These are phyloP conservation scores for Chlorencoelia australis DNA, from an alignment of 2,329 filamentous ascomycete genomes.

Conservation along the genomic window DNA sequence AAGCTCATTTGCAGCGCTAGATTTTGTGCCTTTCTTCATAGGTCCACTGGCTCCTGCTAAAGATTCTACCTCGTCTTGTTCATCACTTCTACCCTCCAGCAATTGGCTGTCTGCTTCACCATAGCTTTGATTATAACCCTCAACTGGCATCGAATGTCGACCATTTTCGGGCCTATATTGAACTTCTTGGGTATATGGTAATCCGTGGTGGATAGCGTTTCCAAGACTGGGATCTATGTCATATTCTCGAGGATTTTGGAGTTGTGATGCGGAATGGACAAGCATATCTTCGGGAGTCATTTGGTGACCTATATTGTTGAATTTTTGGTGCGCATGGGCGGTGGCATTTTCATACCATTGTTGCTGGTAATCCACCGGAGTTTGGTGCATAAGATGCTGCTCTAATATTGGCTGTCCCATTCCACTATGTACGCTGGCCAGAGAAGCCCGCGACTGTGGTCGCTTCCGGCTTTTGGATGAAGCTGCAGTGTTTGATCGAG, in stretches of 20 bases:
- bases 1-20: constrained; percentile 70
- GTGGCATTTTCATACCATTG: constrained; percentile 27
- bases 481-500: constrained; percentile 35
- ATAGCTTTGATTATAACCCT: constrained; percentile 45
- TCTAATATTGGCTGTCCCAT: constrained; percentile 23
- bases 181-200: constrained; percentile 35
- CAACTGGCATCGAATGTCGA: constrained; percentile 43
- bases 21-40: constrained; percentile 49
- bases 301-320: constrained; percentile 21
- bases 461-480: constrained; percentile 33
- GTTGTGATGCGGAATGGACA: constrained; percentile 45
- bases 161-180: constrained; percentile 27
- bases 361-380: too few relatives aligned
- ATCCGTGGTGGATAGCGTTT: constrained; percentile 33
- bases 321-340: constrained; percentile 22
- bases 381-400: constrained; percentile 21
- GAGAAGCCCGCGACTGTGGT: constrained; percentile 37
- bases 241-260: constrained; percentile 41
- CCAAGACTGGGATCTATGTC: constrained; percentile 40
- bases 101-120: constrained; percentile 49
- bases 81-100: constrained; percentile 44
- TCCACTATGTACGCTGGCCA: constrained; percentile 34
- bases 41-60: constrained; percentile 35
- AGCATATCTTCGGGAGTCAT: constrained; percentile 51
- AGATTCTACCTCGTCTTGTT: constrained; percentile 47